Percentiles rank a stretch among this genome's conserved stretches.
These are phyloP conservation scores for Alternaria triticina DNA, from an alignment of 2,329 filamentous ascomycete genomes.

Conservation along the genomic window DNA sequence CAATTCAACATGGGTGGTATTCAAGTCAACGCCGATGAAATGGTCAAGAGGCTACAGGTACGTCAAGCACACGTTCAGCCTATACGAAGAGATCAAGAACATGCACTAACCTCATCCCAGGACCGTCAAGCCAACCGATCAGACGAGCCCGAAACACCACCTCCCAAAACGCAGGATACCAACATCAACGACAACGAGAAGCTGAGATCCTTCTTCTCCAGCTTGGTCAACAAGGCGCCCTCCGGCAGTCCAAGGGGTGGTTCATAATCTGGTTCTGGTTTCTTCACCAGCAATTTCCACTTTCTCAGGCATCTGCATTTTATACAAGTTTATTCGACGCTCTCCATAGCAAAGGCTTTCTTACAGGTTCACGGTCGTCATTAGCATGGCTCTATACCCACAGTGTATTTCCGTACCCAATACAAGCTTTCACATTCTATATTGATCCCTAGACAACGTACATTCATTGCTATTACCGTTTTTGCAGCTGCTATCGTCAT, in stretches of 20 bases:
- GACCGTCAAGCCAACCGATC: constrained; percentile 47
- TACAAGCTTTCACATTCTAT: constrained; percentile 7
- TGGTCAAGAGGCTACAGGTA: constrained; percentile 86
- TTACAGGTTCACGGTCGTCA: constrained; percentile 9
- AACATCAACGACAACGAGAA: constrained; percentile 49
- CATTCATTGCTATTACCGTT: no score
- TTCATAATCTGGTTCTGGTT: constrained; percentile 2
- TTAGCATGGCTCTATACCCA: constrained; percentile 33
- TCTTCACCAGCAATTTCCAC: not conserved
- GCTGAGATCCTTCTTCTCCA: constrained; percentile 49
- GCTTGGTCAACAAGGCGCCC: constrained; percentile 44
- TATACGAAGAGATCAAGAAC: not conserved
- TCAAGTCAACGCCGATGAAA: constrained; percentile 92
- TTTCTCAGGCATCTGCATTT: not conserved
- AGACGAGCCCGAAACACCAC: constrained; percentile 35
- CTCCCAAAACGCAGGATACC: constrained; percentile 33
- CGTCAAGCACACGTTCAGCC: not conserved
- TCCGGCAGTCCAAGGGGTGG: constrained; percentile 33
- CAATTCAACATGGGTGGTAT: constrained; percentile 99
- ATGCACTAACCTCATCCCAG: constrained; percentile 26
- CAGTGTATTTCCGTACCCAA: constrained; percentile 21
- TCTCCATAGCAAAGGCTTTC: constrained; percentile 1
- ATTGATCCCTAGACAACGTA: no score
- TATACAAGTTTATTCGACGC: not conserved
- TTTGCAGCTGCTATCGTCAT: no score